phyloP scores from a whole-genome alignment of 2,329 filamentous ascomycete species.

The Aureobasidium sp. region DNA sequence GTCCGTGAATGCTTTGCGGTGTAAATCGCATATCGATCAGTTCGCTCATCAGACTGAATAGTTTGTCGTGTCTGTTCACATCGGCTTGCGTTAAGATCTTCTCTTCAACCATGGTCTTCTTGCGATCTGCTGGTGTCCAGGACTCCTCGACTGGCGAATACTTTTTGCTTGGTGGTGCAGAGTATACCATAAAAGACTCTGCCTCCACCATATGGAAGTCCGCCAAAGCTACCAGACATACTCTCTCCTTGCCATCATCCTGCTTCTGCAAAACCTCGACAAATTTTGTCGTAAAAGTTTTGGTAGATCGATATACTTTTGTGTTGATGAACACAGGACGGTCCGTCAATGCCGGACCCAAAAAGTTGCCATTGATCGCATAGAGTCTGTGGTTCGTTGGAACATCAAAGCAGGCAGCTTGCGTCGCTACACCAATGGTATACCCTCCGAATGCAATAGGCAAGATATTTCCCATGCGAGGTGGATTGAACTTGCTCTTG shows the following conservation, averaged over 20 bases:
- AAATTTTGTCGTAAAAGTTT: conserved; percentile 42
- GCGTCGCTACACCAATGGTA: conserved; percentile 35
- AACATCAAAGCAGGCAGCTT: conserved; percentile 37
- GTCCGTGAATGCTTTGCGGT: conserved; percentile 36
- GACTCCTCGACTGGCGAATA: conserved; percentile 29
- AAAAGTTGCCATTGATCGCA: conserved; percentile 41
- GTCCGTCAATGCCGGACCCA: conserved; percentile 39
- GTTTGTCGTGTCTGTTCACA: conserved; percentile 20
- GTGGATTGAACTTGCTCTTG: conserved; percentile 26
- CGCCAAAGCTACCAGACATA: conserved; percentile 37
- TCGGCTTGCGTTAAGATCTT: conserved; percentile 24
- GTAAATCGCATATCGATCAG: conserved; percentile 34
- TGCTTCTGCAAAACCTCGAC: conserved; percentile 40
- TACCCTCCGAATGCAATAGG: conserved; percentile 43
- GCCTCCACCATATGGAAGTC: conserved; percentile 43
- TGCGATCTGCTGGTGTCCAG: conserved; percentile 18
- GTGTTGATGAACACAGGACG: conserved; percentile 34
- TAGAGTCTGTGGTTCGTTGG: conserved; percentile 37
- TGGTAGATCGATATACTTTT: conserved; percentile 36
- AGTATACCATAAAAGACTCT: conserved; percentile 32
- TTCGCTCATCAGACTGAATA: conserved; percentile 26
- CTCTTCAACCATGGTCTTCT: conserved; percentile 18
- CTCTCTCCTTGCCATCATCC: conserved; percentile 31
- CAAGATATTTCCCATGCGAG: conserved; percentile 29
- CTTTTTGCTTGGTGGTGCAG: conserved; percentile 27